Evolutionary conservation across 2,329 filamentous ascomycete species (phyloP).

Genomic region (Colletotrichum orchidophilum): DNA sequence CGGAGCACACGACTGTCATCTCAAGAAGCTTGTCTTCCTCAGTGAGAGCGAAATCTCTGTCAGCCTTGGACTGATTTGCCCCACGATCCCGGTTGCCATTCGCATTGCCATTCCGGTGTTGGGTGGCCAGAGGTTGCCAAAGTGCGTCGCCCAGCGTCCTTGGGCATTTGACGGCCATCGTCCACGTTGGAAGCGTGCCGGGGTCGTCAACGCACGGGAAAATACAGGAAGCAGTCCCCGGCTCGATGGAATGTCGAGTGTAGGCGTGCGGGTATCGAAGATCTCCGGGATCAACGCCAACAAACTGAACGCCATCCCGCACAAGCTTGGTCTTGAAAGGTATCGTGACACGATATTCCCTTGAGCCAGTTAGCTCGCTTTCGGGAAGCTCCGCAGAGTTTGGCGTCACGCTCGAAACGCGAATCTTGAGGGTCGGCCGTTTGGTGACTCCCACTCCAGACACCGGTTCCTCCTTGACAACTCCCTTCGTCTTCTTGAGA

Average conservation of each 20-base stretch:
- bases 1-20: constrained; percentile 90
- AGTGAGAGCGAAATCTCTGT: constrained; percentile 54
- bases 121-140: constrained; percentile 55
- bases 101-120: constrained; percentile 44
- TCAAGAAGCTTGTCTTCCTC: constrained; percentile 90
- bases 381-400: constrained; percentile 38
- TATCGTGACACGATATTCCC: constrained; percentile 67
- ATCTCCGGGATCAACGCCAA: constrained; percentile 83
- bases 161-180: constrained; percentile 86
- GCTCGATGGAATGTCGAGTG: constrained; percentile 81
- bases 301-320: constrained; percentile 90
- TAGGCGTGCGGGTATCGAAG: constrained; percentile 90
- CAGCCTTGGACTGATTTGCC: constrained; percentile 52
- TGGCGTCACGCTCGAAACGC: constrained; percentile 49
- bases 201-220: constrained; percentile 95
- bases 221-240: constrained; percentile 83
- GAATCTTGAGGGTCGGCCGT: constrained; percentile 53
- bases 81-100: constrained; percentile 43
- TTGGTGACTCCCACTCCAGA: constrained; percentile 16
- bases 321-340: constrained; percentile 81
- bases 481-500: constrained; percentile 22
- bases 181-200: constrained; percentile 84
- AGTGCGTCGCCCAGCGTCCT: constrained; percentile 85
- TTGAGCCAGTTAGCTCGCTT: constrained; percentile 57
- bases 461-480: constrained; percentile 7